Base-by-base conservation (phyloP, 345 rosid species). In the Pugionium cornutum region DNA sequence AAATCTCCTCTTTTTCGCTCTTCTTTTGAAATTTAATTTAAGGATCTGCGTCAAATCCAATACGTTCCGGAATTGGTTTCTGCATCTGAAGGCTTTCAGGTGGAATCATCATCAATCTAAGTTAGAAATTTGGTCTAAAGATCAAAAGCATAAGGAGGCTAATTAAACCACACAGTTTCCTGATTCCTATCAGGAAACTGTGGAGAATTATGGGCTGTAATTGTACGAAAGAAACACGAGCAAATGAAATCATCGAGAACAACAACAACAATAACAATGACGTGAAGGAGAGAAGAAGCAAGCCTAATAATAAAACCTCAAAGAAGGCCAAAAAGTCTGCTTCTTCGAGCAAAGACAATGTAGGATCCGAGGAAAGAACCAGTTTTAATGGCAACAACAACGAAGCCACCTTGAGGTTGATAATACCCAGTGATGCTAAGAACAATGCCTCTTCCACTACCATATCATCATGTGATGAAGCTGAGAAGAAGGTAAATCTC, bases 171-270 rank as follows among this genome's bases (percentile, higher is more conserved):
- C 28, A 31, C 64, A 46, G 77, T 73, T 76, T 50, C 79, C 70
- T 73, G 64, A 10, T 52, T 57, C 53, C 53, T 18, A 29, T 59
- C 70, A 68, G 80, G 76, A 46, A 65, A 43, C 69, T 71, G 57
- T 76, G 62, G 45, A 62, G 58, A 58, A 72, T 71, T 44, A 94
- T 88, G 99, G 97, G 99, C 2, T 86, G 99, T 83, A 78, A 83
- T 62, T 88, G 95, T 87, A 81, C 95, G 42, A 94, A 90, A 80
- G 92, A 79, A 40, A 48, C 73, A 75, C 75, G 76, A 54, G 79
- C 80, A 31, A 66, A 71, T 62, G 80, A 69, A 3, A 64, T 7
- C 43, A 53, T 46, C 9, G 71, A 64, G 4, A 74, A 39, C 40
- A 57, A 65, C 41, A 79, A 73, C 53, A 74, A 34, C 40, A 57